Conservation (phyloP, 2,329 filamentous ascomycete genomes). For the Blastomyces parvus region DNA sequence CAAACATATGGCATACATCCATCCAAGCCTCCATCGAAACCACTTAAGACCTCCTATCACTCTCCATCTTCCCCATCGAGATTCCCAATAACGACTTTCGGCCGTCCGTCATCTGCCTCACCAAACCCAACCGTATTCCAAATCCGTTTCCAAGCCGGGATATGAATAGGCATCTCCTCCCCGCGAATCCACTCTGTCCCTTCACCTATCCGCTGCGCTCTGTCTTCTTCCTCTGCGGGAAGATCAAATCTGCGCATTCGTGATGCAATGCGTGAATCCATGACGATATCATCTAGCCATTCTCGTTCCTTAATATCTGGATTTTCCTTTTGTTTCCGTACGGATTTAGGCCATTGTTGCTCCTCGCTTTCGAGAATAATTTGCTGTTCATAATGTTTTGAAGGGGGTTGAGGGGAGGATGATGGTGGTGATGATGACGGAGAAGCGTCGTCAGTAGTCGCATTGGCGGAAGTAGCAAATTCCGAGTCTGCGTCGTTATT, state of each 20-base stretch:
- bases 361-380: constrained; percentile 61
- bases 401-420: constrained; percentile 25
- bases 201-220: constrained; percentile 52
- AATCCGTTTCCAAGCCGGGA: constrained; percentile 31
- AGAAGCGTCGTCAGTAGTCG: constrained; percentile 15
- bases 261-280: constrained; percentile 65
- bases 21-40: background rate
- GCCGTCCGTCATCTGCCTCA: constrained; percentile 32
- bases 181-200: constrained; percentile 62
- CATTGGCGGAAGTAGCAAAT: constrained; percentile 15
- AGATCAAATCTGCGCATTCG: constrained; percentile 77
- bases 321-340: constrained; percentile 46
- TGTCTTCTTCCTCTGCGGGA: constrained; percentile 57
- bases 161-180: constrained; percentile 38
- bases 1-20: background rate
- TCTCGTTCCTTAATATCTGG: constrained; percentile 55
- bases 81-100: constrained; percentile 35
- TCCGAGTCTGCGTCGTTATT: constrained; percentile 20
- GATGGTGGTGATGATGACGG: constrained; percentile 17
- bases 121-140: constrained; percentile 35
- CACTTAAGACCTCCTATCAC: constrained; percentile 3
- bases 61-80: constrained; percentile 26
- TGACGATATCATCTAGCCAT: constrained; percentile 63
- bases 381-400: constrained; percentile 52
- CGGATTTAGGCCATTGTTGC: constrained; percentile 72